Evolutionary conservation across 2,329 filamentous ascomycete genomes (phyloP).

Genomic region (Fusarium xylarioides): DNA sequence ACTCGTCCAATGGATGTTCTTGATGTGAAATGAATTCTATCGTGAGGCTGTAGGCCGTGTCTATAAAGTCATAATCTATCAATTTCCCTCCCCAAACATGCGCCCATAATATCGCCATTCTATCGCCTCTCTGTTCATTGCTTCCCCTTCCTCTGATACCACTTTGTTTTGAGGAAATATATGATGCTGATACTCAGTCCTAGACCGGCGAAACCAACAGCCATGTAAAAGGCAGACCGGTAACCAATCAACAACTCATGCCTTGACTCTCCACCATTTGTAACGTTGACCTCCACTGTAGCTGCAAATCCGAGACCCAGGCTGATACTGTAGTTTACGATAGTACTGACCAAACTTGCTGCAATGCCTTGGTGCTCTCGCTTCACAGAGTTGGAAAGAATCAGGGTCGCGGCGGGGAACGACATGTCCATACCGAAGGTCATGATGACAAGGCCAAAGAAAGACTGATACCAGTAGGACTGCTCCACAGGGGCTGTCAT

Average conservation of each 20-base stretch:
- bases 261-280: conserved; percentile 33
- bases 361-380: conserved; percentile 58
- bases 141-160: background rate
- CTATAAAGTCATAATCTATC: background rate
- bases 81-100: background rate
- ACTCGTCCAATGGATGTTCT: no score
- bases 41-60: background rate
- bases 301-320: conserved; percentile 73
- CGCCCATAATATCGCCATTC: rapidly evolving
- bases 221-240: conserved; percentile 25
- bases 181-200: conserved; percentile 18
- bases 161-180: conserved; percentile 27
- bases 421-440: conserved; percentile 72
- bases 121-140: background rate
- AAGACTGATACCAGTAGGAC: conserved; percentile 71
- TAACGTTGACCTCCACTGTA: conserved; percentile 62
- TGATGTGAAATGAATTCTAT: background rate
- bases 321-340: conserved; percentile 75
- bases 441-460: conserved; percentile 66
- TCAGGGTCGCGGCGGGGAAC: conserved; percentile 69
- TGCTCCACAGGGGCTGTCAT: conserved; percentile 61
- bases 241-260: conserved; percentile 19
- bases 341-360: conserved; percentile 66
- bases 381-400: conserved; percentile 63
- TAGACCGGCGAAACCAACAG: conserved; percentile 17